Conservation (phyloP, 2,329 filamentous ascomycete species). For the Botrytis fabae region DNA sequence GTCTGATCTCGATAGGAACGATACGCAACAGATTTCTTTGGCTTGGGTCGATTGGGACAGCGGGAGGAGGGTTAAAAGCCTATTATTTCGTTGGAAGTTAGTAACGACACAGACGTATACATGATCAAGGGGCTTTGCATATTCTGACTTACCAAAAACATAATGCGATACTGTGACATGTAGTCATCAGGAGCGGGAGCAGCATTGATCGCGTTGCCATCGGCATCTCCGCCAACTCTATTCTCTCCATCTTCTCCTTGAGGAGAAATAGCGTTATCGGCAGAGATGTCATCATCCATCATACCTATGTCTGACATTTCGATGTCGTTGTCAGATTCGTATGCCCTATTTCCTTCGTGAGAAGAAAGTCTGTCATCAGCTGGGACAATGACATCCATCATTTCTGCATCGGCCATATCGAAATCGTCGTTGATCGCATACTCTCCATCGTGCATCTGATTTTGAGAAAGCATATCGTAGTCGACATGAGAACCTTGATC, state of each 20-base stretch:
- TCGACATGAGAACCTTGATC: not conserved
- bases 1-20: not conserved
- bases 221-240: not conserved
- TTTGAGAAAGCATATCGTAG: not conserved
- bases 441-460: not conserved
- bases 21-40: not conserved
- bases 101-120: not conserved
- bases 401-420: not conserved
- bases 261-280: not conserved
- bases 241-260: not conserved
- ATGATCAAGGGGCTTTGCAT: not conserved
- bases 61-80: not conserved
- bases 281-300: not conserved
- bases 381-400: not conserved
- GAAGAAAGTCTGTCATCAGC: not conserved
- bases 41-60: not conserved
- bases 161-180: not conserved
- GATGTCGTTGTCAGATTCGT: not conserved
- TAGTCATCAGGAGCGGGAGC: not conserved
- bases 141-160: not conserved
- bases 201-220: not conserved
- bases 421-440: not conserved
- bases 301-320: not conserved
- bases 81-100: not conserved
- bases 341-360: not conserved